These are phyloP conservation scores for Aspergillus taichungensis DNA, from an alignment of 495 filamentous ascomycete genomes.

Conservation along the genomic window DNA sequence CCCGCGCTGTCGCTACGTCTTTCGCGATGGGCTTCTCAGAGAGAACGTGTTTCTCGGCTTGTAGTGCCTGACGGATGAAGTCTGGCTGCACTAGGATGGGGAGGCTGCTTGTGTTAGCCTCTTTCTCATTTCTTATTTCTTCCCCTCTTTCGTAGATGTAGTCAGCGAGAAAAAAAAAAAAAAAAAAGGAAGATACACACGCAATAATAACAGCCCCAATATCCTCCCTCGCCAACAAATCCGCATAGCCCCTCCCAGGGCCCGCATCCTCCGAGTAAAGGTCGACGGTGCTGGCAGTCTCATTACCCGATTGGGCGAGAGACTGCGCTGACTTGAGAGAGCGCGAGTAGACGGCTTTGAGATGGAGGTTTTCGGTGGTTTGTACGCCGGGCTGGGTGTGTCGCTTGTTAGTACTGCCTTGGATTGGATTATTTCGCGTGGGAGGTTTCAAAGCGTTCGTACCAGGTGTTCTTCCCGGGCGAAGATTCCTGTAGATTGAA, in stretches of 20 bases:
- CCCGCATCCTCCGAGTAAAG: constrained; percentile 56
- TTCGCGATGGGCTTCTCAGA: constrained; percentile 78
- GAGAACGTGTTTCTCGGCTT: constrained; percentile 69
- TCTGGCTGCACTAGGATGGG: constrained; percentile 30
- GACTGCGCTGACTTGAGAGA: constrained; percentile 43
- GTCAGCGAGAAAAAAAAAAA: constrained; percentile 25
- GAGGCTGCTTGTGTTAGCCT: constrained; percentile 26
- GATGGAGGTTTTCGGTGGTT: constrained; percentile 31
- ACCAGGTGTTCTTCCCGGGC: constrained; percentile 36
- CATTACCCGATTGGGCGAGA: constrained; percentile 23
- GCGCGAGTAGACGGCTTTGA: constrained; percentile 58
- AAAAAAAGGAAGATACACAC: constrained; percentile 18
- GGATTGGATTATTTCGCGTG: background rate
- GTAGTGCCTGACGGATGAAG: constrained; percentile 40
- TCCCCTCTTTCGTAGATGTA: background rate
- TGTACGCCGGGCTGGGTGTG: constrained; percentile 42
- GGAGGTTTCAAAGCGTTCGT: constrained; percentile 2
- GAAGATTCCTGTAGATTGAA: constrained; percentile 36
- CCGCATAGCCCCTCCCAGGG: constrained; percentile 41
- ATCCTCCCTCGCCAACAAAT: constrained; percentile 55
- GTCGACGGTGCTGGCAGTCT: constrained; percentile 25
- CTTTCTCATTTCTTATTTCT: background rate
- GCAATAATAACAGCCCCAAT: constrained; percentile 62
- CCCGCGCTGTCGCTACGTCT: constrained; percentile 51
- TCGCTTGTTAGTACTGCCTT: constrained; percentile 2